A percentile compares a stretch with the other conserved stretches of the same genome.
Conservation (phyloP, 768 basidiomycete species). For the Panus rudis region DNA sequence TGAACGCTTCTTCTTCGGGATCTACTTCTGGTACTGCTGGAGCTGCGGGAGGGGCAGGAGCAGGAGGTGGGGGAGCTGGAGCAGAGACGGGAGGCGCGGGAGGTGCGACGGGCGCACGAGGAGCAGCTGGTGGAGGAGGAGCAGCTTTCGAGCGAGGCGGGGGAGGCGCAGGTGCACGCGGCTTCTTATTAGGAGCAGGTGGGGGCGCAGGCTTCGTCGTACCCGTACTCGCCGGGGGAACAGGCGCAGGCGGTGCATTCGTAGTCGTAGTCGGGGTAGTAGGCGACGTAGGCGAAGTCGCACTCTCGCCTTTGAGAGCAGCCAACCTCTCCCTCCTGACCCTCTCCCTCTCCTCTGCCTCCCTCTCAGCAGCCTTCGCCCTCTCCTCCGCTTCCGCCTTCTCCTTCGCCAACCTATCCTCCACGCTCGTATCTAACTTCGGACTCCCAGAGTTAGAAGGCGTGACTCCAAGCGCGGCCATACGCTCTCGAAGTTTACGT, state of each 20-base stretch:
- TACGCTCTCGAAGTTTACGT: constrained; percentile 76
- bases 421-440: constrained; percentile 70
- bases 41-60: constrained; percentile 33
- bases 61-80: constrained; percentile 30
- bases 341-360: constrained; percentile 74
- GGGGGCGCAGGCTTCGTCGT: constrained; percentile 35
- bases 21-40: constrained; percentile 49
- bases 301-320: constrained; percentile 43
- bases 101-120: constrained; percentile 20
- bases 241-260: constrained; percentile 18
- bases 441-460: constrained; percentile 35
- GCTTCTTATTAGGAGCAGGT: constrained; percentile 28
- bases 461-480: constrained; percentile 73
- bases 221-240: constrained; percentile 28
- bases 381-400: constrained; percentile 90
- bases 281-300: constrained; percentile 26
- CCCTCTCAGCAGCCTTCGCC: constrained; percentile 66
- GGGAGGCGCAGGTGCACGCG: constrained; percentile 29
- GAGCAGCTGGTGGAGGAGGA: constrained; percentile 25
- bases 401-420: constrained; percentile 79
- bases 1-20: constrained; percentile 68
- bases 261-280: constrained; percentile 23
- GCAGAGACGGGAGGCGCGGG: constrained; percentile 21
- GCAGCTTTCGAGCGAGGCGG: constrained; percentile 33
- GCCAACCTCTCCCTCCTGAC: constrained; percentile 68